Conservation (phyloP, 2,329 filamentous ascomycete species). For the Trichoderma koningiopsis region DNA sequence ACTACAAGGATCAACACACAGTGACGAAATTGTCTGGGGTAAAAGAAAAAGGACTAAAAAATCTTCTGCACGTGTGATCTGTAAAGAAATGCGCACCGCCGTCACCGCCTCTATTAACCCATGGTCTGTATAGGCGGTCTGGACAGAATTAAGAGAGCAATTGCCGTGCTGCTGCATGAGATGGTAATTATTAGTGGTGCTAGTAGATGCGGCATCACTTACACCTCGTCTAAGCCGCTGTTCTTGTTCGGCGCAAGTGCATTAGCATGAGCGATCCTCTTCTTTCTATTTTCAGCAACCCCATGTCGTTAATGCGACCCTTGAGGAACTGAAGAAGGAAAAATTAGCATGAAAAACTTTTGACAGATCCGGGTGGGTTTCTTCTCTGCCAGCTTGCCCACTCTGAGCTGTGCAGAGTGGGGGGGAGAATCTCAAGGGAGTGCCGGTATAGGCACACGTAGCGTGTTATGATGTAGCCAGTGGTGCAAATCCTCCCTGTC, state of each 20-base stretch:
- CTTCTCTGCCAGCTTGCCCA: not conserved
- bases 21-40: not conserved
- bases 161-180: not conserved
- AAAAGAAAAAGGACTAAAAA: not conserved
- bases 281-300: conserved; percentile 10
- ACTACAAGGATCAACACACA: not conserved
- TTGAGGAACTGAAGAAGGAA: not conserved
- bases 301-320: conserved; percentile 13
- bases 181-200: not conserved
- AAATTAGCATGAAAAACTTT: conserved; percentile 2
- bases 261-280: conserved; percentile 21
- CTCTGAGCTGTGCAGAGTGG: conserved; percentile 1
- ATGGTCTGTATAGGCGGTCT: not conserved
- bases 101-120: conserved; percentile 15
- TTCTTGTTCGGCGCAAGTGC: conserved; percentile 15
- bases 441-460: not conserved
- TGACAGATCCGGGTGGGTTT: conserved; percentile 17
- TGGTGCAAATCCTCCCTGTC: not conserved
- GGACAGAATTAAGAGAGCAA: not conserved
- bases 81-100: conserved; percentile 1
- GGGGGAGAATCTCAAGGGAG: conserved; percentile 2
- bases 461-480: not conserved
- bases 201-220: not conserved
- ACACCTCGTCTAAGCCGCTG: not conserved
- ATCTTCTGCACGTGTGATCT: not conserved